phyloP scores from a whole-genome alignment of 208 protist genomes.

The Trypanosoma congolense region DNA sequence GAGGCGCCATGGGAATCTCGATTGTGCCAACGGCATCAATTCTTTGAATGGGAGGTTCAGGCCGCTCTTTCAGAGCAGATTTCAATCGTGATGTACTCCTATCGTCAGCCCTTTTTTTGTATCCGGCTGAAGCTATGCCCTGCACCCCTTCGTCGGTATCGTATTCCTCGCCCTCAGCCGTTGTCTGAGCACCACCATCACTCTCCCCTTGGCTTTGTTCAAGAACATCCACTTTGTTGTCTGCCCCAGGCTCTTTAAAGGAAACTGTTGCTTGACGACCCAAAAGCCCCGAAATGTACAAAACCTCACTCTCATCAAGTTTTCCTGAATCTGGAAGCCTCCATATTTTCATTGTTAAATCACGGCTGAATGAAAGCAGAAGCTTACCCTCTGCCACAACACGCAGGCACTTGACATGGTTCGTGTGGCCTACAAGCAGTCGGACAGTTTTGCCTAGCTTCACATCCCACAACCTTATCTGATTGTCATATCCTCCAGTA shows the following conservation, averaged over 20 bases:
- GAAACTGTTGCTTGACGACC: slow-evolving; percentile 34
- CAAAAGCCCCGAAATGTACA: slow-evolving; percentile 2
- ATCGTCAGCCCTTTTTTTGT: slow-evolving; percentile 10
- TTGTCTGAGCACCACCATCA: background rate
- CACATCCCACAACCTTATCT: slow-evolving; percentile 66
- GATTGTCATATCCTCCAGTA: slow-evolving; percentile 69
- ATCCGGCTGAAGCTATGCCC: background rate
- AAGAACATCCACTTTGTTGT: background rate
- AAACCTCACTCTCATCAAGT: slow-evolving; percentile 34
- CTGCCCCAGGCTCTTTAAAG: slow-evolving; percentile 31
- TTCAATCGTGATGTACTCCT: slow-evolving; percentile 17
- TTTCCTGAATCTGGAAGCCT: slow-evolving; percentile 43
- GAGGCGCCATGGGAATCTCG: slow-evolving; percentile 51
- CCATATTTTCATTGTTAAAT: slow-evolving; percentile 68
- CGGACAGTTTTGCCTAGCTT: slow-evolving; percentile 48
- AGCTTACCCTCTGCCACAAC: slow-evolving; percentile 33
- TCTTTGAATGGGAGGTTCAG: slow-evolving; percentile 31
- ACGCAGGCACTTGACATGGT: slow-evolving; percentile 41
- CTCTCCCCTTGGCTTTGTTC: slow-evolving; percentile 1
- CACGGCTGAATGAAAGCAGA: slow-evolving; percentile 54
- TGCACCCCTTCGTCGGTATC: background rate
- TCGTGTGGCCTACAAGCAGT: slow-evolving; percentile 58
- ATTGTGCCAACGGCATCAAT: slow-evolving; percentile 46
- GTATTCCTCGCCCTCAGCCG: background rate
- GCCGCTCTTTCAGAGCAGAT: slow-evolving; percentile 54